Percentiles rank a stretch among this genome's conserved stretches.
phyloP scores from a whole-genome alignment of 306 rosid species.

The Dalbergia oliveri region DNA sequence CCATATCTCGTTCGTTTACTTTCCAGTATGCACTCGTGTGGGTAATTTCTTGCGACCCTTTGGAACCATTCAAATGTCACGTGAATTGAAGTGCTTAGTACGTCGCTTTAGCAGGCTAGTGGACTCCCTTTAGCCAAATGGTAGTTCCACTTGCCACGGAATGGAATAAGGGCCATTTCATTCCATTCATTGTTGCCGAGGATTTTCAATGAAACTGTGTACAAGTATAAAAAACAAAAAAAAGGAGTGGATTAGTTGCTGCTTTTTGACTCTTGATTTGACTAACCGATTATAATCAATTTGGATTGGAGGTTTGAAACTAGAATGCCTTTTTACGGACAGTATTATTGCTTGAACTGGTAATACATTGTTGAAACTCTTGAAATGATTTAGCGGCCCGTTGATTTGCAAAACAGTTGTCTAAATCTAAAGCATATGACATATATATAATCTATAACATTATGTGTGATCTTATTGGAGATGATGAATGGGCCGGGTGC shows the following conservation, averaged over 20 bases:
- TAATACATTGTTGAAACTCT: background rate
- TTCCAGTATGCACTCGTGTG: background rate
- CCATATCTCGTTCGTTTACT: background rate
- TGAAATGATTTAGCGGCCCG: slow-evolving; percentile 15
- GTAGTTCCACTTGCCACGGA: slow-evolving; percentile 6
- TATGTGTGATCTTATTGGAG: too few species aligned
- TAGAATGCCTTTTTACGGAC: background rate
- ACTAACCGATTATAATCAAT: background rate
- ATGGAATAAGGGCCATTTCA: background rate
- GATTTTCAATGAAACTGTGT: background rate
- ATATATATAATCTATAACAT: too few species aligned
- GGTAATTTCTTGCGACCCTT: background rate
- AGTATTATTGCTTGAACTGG: background rate
- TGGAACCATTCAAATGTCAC: slow-evolving; percentile 13
- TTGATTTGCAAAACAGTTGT: slow-evolving; percentile 5
- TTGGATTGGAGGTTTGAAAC: background rate
- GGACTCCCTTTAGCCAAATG: background rate
- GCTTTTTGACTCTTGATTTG: slow-evolving; percentile 1
- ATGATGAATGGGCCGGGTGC: too few species aligned
- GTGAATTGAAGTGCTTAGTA: background rate
- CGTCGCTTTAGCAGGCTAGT: background rate
- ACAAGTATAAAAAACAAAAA: background rate
- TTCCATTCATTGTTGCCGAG: slow-evolving; percentile 32
- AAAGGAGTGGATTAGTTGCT: background rate
- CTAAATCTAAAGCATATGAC: background rate